These are phyloP conservation scores for Dictyostelium firmibasis DNA, from an alignment of 78 protist genomes.

Conservation along the genomic window DNA sequence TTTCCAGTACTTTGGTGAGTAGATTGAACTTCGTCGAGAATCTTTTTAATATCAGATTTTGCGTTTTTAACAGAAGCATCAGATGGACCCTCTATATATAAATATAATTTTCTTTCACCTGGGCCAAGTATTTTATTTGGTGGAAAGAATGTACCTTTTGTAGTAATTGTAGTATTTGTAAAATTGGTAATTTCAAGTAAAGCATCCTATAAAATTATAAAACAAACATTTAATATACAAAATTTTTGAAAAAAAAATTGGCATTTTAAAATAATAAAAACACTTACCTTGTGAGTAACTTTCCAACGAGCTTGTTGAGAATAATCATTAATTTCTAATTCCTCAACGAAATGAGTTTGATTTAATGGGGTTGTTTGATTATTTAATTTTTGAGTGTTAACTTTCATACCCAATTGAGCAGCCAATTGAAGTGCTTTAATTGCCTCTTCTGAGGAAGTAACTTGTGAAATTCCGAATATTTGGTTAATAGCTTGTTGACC, in stretches of 20 bases:
- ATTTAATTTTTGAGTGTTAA: neutral
- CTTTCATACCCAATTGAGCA: neutral
- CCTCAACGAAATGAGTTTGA: slow-evolving; percentile 76
- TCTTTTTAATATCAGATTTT: slow-evolving; percentile 78
- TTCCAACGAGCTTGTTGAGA: slow-evolving; percentile 93
- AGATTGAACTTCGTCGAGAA: slow-evolving; percentile 71
- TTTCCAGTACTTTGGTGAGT: neutral
- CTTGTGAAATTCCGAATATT: neutral
- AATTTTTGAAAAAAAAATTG: neutral
- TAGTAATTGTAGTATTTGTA: slow-evolving; percentile 80
- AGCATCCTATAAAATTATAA: slow-evolving; percentile 32
- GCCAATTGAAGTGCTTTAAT: slow-evolving; percentile 44
- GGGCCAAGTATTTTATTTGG: slow-evolving; percentile 81
- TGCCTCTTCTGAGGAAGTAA: slow-evolving; percentile 16
- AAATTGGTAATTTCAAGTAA: slow-evolving; percentile 68
- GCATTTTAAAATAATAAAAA: no score
- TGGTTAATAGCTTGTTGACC: slow-evolving; percentile 59
- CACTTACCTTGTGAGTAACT: slow-evolving; percentile 69
- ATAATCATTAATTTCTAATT: slow-evolving; percentile 96
- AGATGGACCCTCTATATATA: slow-evolving; percentile 88
- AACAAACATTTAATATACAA: neutral
- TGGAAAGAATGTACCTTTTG: slow-evolving; percentile 86
- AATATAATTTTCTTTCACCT: slow-evolving; percentile 90
- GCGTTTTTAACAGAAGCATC: slow-evolving; percentile 73
- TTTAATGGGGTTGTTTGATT: neutral